phyloP scores from a whole-genome alignment of 768 basidiomycete species.

The Phaeotremella fagi region DNA sequence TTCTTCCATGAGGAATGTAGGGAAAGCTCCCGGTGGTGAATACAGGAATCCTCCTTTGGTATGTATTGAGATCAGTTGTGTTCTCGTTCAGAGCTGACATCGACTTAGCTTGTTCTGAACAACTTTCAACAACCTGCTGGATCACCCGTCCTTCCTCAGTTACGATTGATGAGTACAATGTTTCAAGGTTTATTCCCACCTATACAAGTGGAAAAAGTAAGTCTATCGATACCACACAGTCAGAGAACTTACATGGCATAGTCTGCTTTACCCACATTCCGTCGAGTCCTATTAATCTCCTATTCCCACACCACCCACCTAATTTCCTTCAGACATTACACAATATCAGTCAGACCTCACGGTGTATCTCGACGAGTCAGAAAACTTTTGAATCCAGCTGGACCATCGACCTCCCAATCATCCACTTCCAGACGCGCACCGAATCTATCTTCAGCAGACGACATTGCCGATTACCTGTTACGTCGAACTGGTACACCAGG shows the following conservation, averaged over 20 bases:
- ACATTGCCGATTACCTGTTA: conserved; percentile 91
- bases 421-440: conserved; percentile 45
- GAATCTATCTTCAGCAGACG: conserved; percentile 82
- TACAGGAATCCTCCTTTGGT: conserved; percentile 90
- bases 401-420: conserved; percentile 46
- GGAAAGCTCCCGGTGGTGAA: conserved; percentile 47
- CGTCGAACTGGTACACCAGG: conserved; percentile 55
- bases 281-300: conserved; percentile 85
- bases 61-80: conserved; percentile 35
- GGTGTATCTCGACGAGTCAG: conserved; percentile 89
- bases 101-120: conserved; percentile 69
- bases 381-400: conserved; percentile 61
- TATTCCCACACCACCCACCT: conserved; percentile 83
- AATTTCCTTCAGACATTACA: conserved; percentile 87
- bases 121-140: conserved; percentile 57
- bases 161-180: conserved; percentile 86
- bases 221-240: conserved; percentile 1
- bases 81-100: no score
- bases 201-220: conserved; percentile 55
- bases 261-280: conserved; percentile 61
- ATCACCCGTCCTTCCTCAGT: conserved; percentile 69
- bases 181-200: conserved; percentile 97
- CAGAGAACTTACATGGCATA: conserved; percentile 60
- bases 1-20: conserved; percentile 43
- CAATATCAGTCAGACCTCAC: conserved; percentile 90